Conservation (phyloP, 139 green algal genomes). For the Volvox reticuliferus region DNA sequence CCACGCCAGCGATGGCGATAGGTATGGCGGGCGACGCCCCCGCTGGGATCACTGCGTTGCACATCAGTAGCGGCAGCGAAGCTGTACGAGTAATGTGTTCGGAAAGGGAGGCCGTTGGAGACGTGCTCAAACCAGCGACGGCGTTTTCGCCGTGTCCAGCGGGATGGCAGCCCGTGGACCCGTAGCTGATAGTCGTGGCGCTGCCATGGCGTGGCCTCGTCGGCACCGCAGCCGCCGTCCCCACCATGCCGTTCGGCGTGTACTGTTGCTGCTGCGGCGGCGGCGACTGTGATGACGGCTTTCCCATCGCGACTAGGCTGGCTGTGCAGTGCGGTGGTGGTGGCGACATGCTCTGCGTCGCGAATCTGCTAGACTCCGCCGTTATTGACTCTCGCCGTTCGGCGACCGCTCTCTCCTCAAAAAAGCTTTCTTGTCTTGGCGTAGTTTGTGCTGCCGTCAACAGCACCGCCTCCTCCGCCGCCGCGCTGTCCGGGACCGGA, state of each 20-base stretch:
- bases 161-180: background rate
- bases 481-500: background rate
- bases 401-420: too few relatives aligned
- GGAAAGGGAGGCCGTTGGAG: background rate
- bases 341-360: too few relatives aligned
- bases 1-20: conserved; percentile 33
- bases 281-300: background rate
- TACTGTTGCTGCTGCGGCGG: background rate
- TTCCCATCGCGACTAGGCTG: background rate
- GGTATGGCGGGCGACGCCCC: background rate
- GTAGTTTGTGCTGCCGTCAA: too few relatives aligned
- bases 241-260: background rate
- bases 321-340: background rate
- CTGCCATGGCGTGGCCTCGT: background rate
- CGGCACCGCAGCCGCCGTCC: background rate
- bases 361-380: too few relatives aligned
- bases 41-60: background rate
- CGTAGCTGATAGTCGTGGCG: background rate
- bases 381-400: too few relatives aligned
- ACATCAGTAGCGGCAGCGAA: conserved; percentile 28
- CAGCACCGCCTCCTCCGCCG: background rate
- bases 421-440: too few relatives aligned
- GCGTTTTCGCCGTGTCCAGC: background rate
- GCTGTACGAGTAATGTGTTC: conserved; percentile 25
- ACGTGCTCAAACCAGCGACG: background rate